Evolutionary conservation across 2,329 filamentous ascomycete species (phyloP).

Genomic region (Fonsecaea multimorphosa): DNA sequence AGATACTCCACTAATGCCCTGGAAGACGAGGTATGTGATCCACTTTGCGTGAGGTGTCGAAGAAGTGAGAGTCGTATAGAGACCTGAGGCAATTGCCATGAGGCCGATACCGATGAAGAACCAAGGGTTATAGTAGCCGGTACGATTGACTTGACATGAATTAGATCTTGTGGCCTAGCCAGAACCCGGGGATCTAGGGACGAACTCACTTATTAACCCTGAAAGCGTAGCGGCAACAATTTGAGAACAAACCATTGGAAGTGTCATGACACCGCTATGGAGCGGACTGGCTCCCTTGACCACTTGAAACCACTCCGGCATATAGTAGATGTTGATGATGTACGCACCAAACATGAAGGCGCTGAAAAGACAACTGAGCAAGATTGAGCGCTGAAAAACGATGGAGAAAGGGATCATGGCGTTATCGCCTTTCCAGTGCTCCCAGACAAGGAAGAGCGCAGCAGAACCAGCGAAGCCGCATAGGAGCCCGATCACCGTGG

Average conservation of each 20-base stretch:
- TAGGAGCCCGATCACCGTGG: conserved; percentile 41
- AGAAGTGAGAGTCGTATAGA: conserved; percentile 46
- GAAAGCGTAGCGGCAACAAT: conserved; percentile 26
- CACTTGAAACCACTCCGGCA: conserved; percentile 55
- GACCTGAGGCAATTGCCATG: conserved; percentile 45
- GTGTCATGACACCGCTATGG: conserved; percentile 34
- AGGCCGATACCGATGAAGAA: conserved; percentile 45
- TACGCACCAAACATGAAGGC: conserved; percentile 43
- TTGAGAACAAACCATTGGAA: conserved; percentile 34
- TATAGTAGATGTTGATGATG: conserved; percentile 43
- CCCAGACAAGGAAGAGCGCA: conserved; percentile 42
- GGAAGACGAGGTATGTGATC: conserved; percentile 50
- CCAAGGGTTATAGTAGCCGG: conserved; percentile 51
- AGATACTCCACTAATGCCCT: conserved; percentile 47
- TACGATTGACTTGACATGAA: conserved; percentile 13
- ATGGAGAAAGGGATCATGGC: conserved; percentile 39
- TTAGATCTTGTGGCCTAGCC: neutral
- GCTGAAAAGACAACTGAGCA: conserved; percentile 21
- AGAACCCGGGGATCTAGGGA: neutral
- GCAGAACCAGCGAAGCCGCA: conserved; percentile 40
- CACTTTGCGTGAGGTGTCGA: conserved; percentile 44
- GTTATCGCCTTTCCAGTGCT: conserved; percentile 30
- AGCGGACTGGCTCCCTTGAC: conserved; percentile 46
- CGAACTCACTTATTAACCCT: conserved; percentile 23
- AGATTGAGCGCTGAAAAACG: conserved; percentile 28